Base-by-base conservation (phyloP, 768 basidiomycete species). In the Hydnomerulius pinastri region DNA sequence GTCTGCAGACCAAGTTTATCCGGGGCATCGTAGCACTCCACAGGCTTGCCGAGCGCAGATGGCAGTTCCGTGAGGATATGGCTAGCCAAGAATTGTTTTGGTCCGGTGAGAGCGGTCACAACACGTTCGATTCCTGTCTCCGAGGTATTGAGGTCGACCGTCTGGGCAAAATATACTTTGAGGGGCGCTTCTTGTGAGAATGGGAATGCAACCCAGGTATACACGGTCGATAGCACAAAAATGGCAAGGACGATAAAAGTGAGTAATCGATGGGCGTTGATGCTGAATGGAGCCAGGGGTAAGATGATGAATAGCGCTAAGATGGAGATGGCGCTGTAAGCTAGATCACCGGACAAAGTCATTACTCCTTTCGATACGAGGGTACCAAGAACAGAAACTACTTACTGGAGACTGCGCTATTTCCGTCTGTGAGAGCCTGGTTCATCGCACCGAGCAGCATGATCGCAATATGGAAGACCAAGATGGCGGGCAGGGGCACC, bases 91-190 rank as follows among this genome's bases (percentile, higher is more conserved):
- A 77, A 81, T 20, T 70, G 61, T 7, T 66, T 49, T 8, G 78
- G 67, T 4, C 80, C 78, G 0, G 72, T 75, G 4, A 86, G 61
- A 10, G 67, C 60, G 1, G 83, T 81, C 1, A 67, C 68, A 0
- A 71, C 70, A 11, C 64, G 68, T n/a, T 66, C 61, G 6, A 59
- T 54, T 25, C 51, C 44, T 11, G 53, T 54, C n/a, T 62, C 56
- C 2, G 60, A 60, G 7, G 66, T 49, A 25, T 60, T 56, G 32
- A 89, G 66, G 41, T 77, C 70, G 6, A 89, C 70, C 2, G 62
- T 72, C 61, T 91, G 90, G 42, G 76, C 75, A 74, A 90, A 92
- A 66, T 75, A 88, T 1, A 90, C 67, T 55, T 88, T 90, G 59
- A 90, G 68, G 0, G 87, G 88, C 4, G 77, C 65, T 18, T 77